Base-by-base conservation (phyloP, 345 rosid genomes). In the Eutrema heterophyllum region DNA sequence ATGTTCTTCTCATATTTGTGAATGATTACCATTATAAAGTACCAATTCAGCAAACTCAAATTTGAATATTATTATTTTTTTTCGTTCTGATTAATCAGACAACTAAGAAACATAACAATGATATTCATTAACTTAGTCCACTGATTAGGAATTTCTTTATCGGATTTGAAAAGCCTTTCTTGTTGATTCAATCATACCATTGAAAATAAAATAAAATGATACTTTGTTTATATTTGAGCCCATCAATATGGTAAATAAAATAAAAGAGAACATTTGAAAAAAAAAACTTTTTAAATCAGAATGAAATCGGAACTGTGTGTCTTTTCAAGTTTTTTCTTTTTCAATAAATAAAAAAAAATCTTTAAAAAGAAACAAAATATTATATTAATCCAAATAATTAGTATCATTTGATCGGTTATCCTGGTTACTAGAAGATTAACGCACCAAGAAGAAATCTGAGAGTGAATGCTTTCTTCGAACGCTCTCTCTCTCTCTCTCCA, bases 381-480 rank as follows among this genome's bases (percentile, higher is more conserved):
- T 6, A 53, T 9, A 21, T 6, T 29, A 67, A 33, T 41, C 9
- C 14, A 40, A 4, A 41, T 4, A 67, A 57, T 70, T 69, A 77
- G 70, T 55, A 53, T 39, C 27, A 52, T 12, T 30, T 13, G 12
- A 68, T 75, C 49, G 48, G 46, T 78, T 78, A 66, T 74, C 69
- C 8, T 54, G 24, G 64, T 68, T 68, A 75, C 70, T 75, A 74
- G 54, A 53, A 70, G 57, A 78, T 72, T 72, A 72, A 78, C 64
- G 73, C 68, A 71, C 73, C 69, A 78, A 71, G 71, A 66, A 66
- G 77, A 78, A 78, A 71, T 64, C 76, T 66, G 16, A 59, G 64
- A 71, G 77, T 78, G 77, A 66, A 78, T 59, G 81, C 81, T 77
- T 77, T 77, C 77, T 77, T 77, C 81, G 62, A 71, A 77, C 64